Evolutionary conservation across 106 monocot species (phyloP).

Genomic region (Apostasia shenzhenica): DNA sequence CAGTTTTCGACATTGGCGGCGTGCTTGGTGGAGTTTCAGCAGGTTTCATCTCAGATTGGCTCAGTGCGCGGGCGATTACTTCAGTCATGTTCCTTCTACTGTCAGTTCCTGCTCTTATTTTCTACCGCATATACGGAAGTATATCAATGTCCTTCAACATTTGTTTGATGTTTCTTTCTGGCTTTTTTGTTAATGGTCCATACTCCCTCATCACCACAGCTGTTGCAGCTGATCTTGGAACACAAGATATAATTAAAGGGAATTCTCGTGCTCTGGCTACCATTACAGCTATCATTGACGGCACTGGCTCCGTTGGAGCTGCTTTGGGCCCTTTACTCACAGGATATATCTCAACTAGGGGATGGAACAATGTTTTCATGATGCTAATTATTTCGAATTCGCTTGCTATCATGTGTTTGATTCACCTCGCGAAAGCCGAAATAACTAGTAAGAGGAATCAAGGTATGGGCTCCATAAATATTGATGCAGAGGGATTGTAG

Average conservation of each 20-base stretch:
- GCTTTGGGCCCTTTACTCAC: conserved; percentile 85
- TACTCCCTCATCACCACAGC: conserved; percentile 91
- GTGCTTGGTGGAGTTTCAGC: conserved; percentile 84
- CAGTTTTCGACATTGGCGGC: conserved; percentile 86
- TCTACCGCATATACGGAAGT: conserved; percentile 54
- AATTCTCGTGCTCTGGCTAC: conserved; percentile 86
- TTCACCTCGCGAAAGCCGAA: conserved; percentile 74
- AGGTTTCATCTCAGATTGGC: conserved; percentile 75
- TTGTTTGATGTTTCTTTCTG: conserved; percentile 73
- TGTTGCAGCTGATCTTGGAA: conserved; percentile 85
- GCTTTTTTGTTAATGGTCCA: conserved; percentile 92
- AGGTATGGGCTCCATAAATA: conserved; percentile 12
- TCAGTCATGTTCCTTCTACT: conserved; percentile 61
- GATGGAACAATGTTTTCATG: conserved; percentile 82
- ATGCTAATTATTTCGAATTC: conserved; percentile 77
- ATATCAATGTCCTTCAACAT: conserved; percentile 56
- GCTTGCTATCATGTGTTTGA: conserved; percentile 59
- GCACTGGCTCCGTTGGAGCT: conserved; percentile 89
- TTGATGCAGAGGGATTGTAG: neutral
- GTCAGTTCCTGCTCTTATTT: conserved; percentile 66
- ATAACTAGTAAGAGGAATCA: conserved; percentile 27
- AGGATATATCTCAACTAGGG: conserved; percentile 79
- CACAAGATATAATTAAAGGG: conserved; percentile 53
- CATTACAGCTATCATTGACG: conserved; percentile 92
- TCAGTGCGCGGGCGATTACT: conserved; percentile 64